Conservation (phyloP, 495 filamentous ascomycete genomes). For the Lasiosphaeria hispida region DNA sequence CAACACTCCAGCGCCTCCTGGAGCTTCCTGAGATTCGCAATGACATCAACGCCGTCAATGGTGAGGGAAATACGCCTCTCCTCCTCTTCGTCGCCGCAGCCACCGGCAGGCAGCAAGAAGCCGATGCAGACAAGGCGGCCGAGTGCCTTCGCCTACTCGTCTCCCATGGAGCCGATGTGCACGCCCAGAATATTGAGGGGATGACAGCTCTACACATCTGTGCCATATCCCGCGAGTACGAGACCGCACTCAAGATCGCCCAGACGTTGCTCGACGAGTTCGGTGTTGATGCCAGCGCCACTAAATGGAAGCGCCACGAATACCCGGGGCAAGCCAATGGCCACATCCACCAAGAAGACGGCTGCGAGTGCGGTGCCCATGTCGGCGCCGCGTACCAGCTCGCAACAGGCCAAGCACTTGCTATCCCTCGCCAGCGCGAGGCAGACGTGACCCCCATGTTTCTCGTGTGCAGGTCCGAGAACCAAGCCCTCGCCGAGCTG, state of each 20-base stretch:
- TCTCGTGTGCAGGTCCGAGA: constrained; percentile 13
- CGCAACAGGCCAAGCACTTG: background rate
- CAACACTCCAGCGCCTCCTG: no score
- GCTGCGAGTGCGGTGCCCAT: constrained; percentile 6
- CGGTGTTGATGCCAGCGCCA: constrained; percentile 3
- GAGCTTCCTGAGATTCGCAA: no score
- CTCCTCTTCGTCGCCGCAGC: no score
- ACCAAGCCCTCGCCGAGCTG: constrained; percentile 15
- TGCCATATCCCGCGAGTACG: background rate
- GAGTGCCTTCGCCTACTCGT: constrained; percentile 4
- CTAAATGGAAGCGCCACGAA: background rate
- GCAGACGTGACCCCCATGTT: constrained; percentile 3
- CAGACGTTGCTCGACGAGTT: background rate
- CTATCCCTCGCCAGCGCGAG: background rate
- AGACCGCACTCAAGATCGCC: background rate
- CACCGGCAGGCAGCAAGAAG: no score
- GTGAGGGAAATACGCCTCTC: no score
- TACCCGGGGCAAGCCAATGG: background rate
- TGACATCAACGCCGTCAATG: no score
- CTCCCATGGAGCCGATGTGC: constrained; percentile 12
- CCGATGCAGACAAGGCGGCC: background rate
- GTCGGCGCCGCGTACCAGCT: background rate
- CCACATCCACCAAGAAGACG: background rate
- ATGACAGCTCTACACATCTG: constrained; percentile 3
- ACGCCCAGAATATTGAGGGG: constrained; percentile 2